A percentile compares a stretch with the other conserved stretches of the same genome.
phyloP scores from a whole-genome alignment of 2,329 filamentous ascomycete genomes.

The Xylariomycetidae sp. region DNA sequence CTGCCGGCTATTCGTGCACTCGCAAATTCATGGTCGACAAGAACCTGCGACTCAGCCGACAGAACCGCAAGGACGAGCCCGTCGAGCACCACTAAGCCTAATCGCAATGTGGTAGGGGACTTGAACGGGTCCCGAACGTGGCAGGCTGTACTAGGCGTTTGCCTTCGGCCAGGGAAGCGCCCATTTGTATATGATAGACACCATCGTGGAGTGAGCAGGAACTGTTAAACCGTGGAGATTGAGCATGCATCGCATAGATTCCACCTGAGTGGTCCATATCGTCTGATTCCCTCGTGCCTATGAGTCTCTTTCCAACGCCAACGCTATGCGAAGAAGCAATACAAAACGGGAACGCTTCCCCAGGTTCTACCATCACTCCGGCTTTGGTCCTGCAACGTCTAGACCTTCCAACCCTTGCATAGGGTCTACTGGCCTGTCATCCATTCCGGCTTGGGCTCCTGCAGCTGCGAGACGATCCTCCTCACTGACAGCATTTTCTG shows the following conservation, averaged over 20 bases:
- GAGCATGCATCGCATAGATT: conserved; percentile 21
- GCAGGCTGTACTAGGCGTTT: conserved; percentile 10
- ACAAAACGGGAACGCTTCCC: conserved; percentile 8
- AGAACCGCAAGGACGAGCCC: conserved; percentile 40
- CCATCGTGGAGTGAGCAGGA: conserved; percentile 9
- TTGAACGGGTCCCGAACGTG: conserved; percentile 8
- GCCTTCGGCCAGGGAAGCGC: conserved; percentile 15
- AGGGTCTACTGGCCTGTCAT: conserved; percentile 63
- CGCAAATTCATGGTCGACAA: conserved; percentile 86
- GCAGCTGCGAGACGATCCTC: conserved; percentile 63
- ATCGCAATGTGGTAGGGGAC: conserved; percentile 8
- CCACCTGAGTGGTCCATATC: conserved; percentile 9
- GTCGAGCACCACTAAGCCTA: conserved; percentile 31
- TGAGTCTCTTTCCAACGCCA: conserved; percentile 21
- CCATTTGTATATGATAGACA: conserved; percentile 25
- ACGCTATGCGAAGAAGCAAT: conserved; percentile 27
- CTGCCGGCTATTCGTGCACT: conserved; percentile 73
- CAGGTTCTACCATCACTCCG: conserved; percentile 45
- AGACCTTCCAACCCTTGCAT: conserved; percentile 94
- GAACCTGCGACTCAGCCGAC: conserved; percentile 80
- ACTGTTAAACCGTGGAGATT: conserved; percentile 20
- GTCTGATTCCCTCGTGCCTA: conserved; percentile 14
- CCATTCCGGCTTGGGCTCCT: conserved; percentile 42
- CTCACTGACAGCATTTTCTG: conserved; percentile 77
- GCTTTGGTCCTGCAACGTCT: conserved; percentile 89